Evolutionary conservation across 306 rosid species (phyloP).

Genomic region (Fragaria nilgerrensis): DNA sequence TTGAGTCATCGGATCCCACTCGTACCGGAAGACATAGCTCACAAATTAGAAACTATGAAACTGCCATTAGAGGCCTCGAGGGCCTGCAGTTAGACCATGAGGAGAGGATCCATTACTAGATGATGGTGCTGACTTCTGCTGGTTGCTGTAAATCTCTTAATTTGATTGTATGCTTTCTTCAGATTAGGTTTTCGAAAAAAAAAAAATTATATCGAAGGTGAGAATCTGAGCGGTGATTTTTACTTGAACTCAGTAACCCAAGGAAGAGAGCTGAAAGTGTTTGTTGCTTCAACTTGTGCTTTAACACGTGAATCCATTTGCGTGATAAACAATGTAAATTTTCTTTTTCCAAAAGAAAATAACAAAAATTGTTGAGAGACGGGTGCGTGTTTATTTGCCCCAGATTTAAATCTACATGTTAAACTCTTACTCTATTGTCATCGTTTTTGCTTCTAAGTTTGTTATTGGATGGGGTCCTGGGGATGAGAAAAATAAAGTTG

Average conservation of each 20-base stretch:
- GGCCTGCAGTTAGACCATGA: constrained; percentile 75
- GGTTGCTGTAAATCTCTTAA: constrained; percentile 32
- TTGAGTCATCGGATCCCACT: constrained; percentile 64
- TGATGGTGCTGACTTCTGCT: constrained; percentile 21
- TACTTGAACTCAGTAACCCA: constrained; percentile 16
- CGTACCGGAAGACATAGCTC: constrained; percentile 58
- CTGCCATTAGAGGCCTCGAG: constrained; percentile 75
- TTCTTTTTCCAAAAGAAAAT: constrained; percentile 6
- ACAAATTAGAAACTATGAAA: constrained; percentile 63
- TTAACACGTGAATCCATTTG: constrained; percentile 16
- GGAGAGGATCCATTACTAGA: constrained; percentile 59
- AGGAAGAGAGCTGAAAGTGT: constrained; percentile 20
- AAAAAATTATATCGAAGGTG: constrained; percentile 2
- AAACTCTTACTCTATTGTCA: neutral
- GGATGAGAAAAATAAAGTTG: neutral
- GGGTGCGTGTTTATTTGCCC: neutral
- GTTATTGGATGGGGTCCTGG: neutral
- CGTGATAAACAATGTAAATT: constrained; percentile 20
- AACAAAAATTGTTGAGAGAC: constrained; percentile 2
- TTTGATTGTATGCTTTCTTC: constrained; percentile 33
- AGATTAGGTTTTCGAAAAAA: constrained; percentile 28
- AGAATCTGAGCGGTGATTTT: constrained; percentile 10
- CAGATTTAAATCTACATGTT: neutral
- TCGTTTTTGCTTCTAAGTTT: neutral
- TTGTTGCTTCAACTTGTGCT: constrained; percentile 19